Evolutionary conservation across 805 yeast genomes (phyloP).

Genomic region (Nakazawaea wickerhamii): DNA sequence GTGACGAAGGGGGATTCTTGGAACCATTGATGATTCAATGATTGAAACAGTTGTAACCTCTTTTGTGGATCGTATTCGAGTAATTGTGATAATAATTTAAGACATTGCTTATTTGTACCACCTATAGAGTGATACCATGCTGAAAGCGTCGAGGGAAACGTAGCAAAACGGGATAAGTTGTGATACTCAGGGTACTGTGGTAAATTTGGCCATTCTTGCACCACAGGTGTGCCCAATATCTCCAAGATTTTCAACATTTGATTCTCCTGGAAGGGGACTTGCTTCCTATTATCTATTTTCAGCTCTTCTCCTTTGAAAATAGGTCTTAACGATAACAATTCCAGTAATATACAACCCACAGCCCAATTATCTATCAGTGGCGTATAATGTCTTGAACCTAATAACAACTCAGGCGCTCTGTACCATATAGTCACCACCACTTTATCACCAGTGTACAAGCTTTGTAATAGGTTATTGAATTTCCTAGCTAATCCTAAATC

Average conservation of each 20-base stretch:
- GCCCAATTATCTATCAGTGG: constrained; percentile 96
- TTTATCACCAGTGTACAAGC: constrained; percentile 86
- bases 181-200: constrained; percentile 80
- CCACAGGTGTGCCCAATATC: constrained; percentile 85
- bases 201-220: constrained; percentile 74
- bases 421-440: constrained; percentile 98
- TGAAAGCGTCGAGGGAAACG: constrained; percentile 63
- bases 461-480: constrained; percentile 81
- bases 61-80: constrained; percentile 79
- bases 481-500: constrained; percentile 89
- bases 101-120: constrained; percentile 63
- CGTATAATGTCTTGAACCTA: constrained; percentile 92
- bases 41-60: constrained; percentile 72
- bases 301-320: constrained; percentile 98
- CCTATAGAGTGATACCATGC: constrained; percentile 87
- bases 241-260: constrained; percentile 89
- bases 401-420: constrained; percentile 82
- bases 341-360: constrained; percentile 92
- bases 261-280: constrained; percentile 89
- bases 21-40: constrained; percentile 77
- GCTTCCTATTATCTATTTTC: constrained; percentile 88
- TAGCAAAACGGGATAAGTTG: constrained; percentile 51
- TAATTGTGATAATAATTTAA: constrained; percentile 56
- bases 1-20: constrained; percentile 61
- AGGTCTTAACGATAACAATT: constrained; percentile 81